These are phyloP conservation scores for Colletotrichum incanum DNA, from an alignment of 2,329 filamentous ascomycete genomes.

Conservation along the genomic window DNA sequence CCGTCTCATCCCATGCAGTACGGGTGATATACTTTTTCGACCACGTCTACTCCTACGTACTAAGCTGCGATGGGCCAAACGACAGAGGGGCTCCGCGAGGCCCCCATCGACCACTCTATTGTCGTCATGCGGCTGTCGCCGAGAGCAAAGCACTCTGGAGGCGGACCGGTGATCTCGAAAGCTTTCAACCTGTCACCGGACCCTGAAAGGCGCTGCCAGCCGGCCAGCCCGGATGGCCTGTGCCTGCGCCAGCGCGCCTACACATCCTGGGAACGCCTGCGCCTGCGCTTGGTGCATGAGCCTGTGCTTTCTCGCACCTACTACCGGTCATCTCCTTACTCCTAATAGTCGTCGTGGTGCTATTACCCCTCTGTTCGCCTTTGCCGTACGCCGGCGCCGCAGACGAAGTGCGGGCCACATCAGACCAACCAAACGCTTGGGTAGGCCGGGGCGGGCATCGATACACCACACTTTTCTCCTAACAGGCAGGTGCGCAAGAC, in stretches of 20 bases:
- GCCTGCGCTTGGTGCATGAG: constrained; percentile 28
- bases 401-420: constrained; percentile 23
- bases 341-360: constrained; percentile 25
- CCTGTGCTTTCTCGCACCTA: constrained; percentile 13
- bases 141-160: constrained; percentile 7
- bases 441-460: constrained; percentile 13
- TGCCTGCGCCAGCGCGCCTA: constrained; percentile 25
- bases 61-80: neutral
- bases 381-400: constrained; percentile 22
- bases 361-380: constrained; percentile 31
- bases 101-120: constrained; percentile 16
- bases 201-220: constrained; percentile 32
- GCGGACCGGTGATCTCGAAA: constrained; percentile 10
- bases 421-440: constrained; percentile 14
- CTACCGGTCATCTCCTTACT: constrained; percentile 12
- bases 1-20: constrained; percentile 29
- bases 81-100: constrained; percentile 16
- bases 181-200: constrained; percentile 36
- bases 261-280: constrained; percentile 10
- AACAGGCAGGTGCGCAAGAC: constrained; percentile 19
- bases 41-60: constrained; percentile 7
- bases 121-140: constrained; percentile 35
- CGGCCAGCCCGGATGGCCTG: constrained; percentile 39
- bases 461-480: neutral
- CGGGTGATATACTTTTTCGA: constrained; percentile 1